Percentiles rank a stretch among this genome's conserved stretches.
These are phyloP conservation scores for Penicillium sp. DNA, from an alignment of 2,329 filamentous ascomycete genomes.

Conservation along the genomic window DNA sequence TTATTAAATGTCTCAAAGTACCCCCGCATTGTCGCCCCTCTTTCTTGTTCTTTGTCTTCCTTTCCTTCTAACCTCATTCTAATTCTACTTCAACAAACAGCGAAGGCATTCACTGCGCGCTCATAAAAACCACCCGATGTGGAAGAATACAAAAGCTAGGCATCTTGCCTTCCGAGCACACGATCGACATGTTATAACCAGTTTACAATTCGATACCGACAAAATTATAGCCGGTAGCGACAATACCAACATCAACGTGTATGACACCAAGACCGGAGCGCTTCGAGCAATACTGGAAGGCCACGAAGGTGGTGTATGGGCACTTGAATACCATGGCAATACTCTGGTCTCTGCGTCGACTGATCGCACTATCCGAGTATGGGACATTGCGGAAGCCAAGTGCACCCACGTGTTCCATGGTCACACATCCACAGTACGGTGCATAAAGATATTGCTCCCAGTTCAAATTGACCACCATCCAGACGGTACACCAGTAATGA, in stretches of 20 bases:
- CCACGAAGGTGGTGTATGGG: slow-evolving; percentile 97
- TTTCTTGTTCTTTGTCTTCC: no score
- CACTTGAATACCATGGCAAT: slow-evolving; percentile 91
- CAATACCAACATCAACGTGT: slow-evolving; percentile 95
- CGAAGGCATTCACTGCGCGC: background rate
- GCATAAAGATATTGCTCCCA: slow-evolving; percentile 88
- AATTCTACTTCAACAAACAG: background rate
- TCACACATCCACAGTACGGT: slow-evolving; percentile 94
- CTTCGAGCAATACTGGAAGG: slow-evolving; percentile 79
- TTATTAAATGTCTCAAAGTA: background rate
- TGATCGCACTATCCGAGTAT: slow-evolving; percentile 95
- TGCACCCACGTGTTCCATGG: slow-evolving; percentile 96
- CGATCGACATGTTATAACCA: slow-evolving; percentile 92
- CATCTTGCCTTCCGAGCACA: slow-evolving; percentile 95
- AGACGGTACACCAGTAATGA: slow-evolving; percentile 72
- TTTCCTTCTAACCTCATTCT: background rate
- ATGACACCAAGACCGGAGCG: slow-evolving; percentile 91
- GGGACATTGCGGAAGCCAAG: slow-evolving; percentile 90
- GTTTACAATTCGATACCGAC: slow-evolving; percentile 93
- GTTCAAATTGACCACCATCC: slow-evolving; percentile 68
- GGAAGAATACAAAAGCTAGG: slow-evolving; percentile 71
- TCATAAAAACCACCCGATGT: slow-evolving; percentile 56
- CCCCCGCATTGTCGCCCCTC: background rate
- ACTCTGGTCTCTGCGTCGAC: slow-evolving; percentile 97
- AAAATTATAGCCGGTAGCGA: slow-evolving; percentile 98